Base-by-base conservation (phyloP, 352 stramenopile genomes). In the Phytopythium aichiense region DNA sequence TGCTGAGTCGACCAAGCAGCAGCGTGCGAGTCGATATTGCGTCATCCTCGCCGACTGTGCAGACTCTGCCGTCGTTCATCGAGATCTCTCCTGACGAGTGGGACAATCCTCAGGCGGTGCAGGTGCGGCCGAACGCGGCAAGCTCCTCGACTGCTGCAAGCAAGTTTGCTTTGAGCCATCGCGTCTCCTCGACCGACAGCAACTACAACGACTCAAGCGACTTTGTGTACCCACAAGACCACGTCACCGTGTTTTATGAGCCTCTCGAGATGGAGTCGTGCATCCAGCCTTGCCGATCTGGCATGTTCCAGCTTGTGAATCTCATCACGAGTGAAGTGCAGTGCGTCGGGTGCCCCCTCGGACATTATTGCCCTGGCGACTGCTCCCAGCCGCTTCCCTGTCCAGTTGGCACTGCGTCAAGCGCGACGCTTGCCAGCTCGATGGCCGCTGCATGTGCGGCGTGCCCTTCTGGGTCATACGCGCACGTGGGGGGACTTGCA, bases 191-290 rank as follows among this genome's bases (percentile, higher is more conserved):
- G 2, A 37, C 23, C 3, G 81, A 90, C 67, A 6, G 60, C 18
- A 81, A 73, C 18, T 90, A 87, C 51, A 59, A 68, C 25, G 51
- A 53, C 1, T 66, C 70, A 23, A 61, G 68, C 15, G 56, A 64
- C 46, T 28, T 54, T 7, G 60, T 81, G 56, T 66, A 77, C 22
- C 76, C 80, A 0, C 76, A 85, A 51, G 73, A 73, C 30, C 33
- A 73, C 37, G 43, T 90, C 1, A 40, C 71, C 11, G 78, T 88
- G 12, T 88, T 87, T 58, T 87, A 74, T 35, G 78, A 88, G 52
- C 74, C 81, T 20, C 52, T 86, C 13, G 45, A 68, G 15, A 66
- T 79, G 64, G 56, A 81, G 20, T 58, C 76, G 8, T 88, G 81
- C 40, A 37, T 74, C 9, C 60, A 82, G 15, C 74, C 78, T 25